phyloP scores from a whole-genome alignment of 148 eudicot species.

The Spergularia marina region DNA sequence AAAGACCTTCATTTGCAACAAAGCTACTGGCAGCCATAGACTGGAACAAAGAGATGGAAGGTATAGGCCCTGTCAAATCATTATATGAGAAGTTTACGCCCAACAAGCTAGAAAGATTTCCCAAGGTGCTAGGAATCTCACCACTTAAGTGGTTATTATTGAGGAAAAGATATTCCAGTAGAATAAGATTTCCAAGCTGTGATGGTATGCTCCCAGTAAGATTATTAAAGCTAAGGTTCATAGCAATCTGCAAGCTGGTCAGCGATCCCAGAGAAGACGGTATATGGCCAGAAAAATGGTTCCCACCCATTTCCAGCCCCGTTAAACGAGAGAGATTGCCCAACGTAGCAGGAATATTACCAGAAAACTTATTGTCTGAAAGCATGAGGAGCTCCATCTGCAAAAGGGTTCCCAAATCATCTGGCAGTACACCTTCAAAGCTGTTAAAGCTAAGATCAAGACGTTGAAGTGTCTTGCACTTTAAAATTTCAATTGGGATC shows the following conservation, averaged over 20 bases:
- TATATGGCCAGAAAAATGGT: constrained; percentile 63
- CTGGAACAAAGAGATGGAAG: constrained; percentile 59
- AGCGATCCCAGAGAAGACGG: constrained; percentile 75
- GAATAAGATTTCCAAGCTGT: constrained; percentile 73
- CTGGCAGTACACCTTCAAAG: constrained; percentile 53
- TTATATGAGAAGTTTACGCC: constrained; percentile 85
- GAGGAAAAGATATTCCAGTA: constrained; percentile 71
- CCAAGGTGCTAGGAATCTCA: constrained; percentile 76
- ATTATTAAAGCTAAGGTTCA: constrained; percentile 81
- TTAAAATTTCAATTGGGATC: constrained; percentile 59
- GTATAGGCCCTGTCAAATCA: constrained; percentile 73
- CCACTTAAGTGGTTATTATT: constrained; percentile 81
- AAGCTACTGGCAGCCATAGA: constrained; percentile 70
- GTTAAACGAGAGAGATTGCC: constrained; percentile 79
- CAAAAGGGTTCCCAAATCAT: constrained; percentile 64
- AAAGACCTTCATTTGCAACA: constrained; percentile 68
- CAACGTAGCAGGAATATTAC: constrained; percentile 61
- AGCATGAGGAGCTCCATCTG: constrained; percentile 83
- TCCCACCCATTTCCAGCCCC: constrained; percentile 88
- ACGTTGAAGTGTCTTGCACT: constrained; percentile 83
- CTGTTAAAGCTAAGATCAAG: constrained; percentile 81
- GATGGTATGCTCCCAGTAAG: constrained; percentile 77
- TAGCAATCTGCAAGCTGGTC: constrained; percentile 67
- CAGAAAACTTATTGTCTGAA: constrained; percentile 72
- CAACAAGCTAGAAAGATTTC: constrained; percentile 69